Evolutionary conservation across 2,329 filamentous ascomycete species (phyloP).

Genomic region (Bipolaris oryzae): DNA sequence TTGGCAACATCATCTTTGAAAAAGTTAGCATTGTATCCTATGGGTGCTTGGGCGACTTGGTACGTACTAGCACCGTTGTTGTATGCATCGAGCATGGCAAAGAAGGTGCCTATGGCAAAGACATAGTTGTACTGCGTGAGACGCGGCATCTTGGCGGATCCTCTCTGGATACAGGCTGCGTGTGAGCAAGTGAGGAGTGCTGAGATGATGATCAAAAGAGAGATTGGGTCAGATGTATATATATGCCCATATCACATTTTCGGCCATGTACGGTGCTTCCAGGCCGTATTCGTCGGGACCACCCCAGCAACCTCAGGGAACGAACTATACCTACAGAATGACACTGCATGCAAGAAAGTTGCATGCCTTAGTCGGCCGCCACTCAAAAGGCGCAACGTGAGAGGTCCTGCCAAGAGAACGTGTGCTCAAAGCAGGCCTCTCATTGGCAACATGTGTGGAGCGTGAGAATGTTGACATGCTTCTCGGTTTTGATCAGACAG

Average conservation of each 20-base stretch:
- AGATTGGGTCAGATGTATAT: conserved; percentile 26
- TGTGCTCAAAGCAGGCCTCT: conserved; percentile 16
- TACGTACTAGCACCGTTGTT: conserved; percentile 79
- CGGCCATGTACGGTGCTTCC: conserved; percentile 20
- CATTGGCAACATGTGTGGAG: conserved; percentile 16
- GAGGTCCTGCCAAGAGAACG: conserved; percentile 18
- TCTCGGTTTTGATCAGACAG: neutral
- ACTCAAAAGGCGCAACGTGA: conserved; percentile 15
- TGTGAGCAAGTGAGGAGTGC: conserved; percentile 18
- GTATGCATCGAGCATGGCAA: conserved; percentile 77
- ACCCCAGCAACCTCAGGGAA: neutral
- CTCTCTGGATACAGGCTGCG: conserved; percentile 21
- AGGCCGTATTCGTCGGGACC: conserved; percentile 15
- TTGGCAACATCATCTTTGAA: conserved; percentile 80
- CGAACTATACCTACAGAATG: neutral
- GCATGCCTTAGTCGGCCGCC: conserved; percentile 17
- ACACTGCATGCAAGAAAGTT: conserved; percentile 13
- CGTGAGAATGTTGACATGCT: neutral
- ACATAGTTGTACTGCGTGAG: conserved; percentile 66
- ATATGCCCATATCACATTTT: conserved; percentile 24
- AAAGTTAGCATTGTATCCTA: conserved; percentile 13
- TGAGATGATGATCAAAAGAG: conserved; percentile 19
- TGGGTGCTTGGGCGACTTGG: neutral
- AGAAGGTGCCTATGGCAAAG: conserved; percentile 76
- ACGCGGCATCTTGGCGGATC: conserved; percentile 26